A percentile compares a stretch with the other conserved stretches of the same genome.
These are phyloP conservation scores for Phoenix roebelenii DNA, from an alignment of 176 grass and related monocot genomes.

Conservation along the genomic window DNA sequence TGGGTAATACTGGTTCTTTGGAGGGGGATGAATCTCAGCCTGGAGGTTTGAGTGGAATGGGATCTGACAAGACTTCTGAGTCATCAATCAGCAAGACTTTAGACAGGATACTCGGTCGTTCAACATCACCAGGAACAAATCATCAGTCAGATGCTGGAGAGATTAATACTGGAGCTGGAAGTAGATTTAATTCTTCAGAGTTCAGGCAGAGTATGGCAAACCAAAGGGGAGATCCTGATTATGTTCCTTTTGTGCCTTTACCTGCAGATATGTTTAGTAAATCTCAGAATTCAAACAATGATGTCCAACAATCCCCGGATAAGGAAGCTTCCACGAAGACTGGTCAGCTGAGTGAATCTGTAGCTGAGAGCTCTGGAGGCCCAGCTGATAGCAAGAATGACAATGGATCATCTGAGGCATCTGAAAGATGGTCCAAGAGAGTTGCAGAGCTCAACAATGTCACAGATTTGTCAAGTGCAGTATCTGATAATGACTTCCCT, in stretches of 20 bases:
- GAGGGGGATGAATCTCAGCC: slow-evolving; percentile 2
- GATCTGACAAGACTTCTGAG: slow-evolving; percentile 17
- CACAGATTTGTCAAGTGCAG: slow-evolving; percentile 24
- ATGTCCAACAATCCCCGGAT: slow-evolving; percentile 12
- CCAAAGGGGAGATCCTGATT: slow-evolving; percentile 27
- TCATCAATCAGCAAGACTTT: slow-evolving; percentile 67
- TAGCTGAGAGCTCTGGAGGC: not conserved
- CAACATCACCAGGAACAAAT: slow-evolving; percentile 18
- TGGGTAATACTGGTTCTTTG: not conserved
- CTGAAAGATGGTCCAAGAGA: slow-evolving; percentile 40
- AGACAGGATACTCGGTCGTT: slow-evolving; percentile 74
- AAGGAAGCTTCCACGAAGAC: slow-evolving; percentile 4
- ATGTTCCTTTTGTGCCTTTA: slow-evolving; percentile 69
- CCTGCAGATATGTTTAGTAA: slow-evolving; percentile 66
- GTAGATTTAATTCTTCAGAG: not conserved
- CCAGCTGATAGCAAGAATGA: slow-evolving; percentile 15
- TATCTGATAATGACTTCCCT: slow-evolving; percentile 45
- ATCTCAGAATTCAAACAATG: slow-evolving; percentile 24
- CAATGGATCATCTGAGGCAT: slow-evolving; percentile 12
- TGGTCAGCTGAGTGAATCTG: not conserved
- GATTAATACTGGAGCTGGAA: slow-evolving; percentile 18
- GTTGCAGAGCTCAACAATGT: slow-evolving; percentile 26
- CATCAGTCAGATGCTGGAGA: slow-evolving; percentile 19
- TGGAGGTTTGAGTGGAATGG: slow-evolving; percentile 2
- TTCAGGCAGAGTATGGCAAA: slow-evolving; percentile 20